Base-by-base conservation (phyloP, 2,329 filamentous ascomycete genomes). In the Emergomyces africanus region DNA sequence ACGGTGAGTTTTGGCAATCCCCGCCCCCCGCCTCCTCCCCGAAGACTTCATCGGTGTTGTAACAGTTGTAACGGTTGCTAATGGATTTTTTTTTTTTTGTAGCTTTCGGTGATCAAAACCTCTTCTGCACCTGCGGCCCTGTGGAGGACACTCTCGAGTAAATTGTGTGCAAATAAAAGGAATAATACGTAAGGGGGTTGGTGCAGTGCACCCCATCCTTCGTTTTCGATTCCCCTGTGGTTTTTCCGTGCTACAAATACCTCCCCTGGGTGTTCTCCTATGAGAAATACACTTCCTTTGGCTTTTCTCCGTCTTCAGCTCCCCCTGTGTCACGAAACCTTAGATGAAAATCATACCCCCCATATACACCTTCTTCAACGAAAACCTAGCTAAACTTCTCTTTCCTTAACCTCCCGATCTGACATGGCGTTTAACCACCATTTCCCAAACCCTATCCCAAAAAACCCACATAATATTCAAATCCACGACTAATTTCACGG, bases 61-160 rank as follows among this genome's bases (percentile, higher is more conserved):
- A 2, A 42, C 46, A 12, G 20, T 44, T 60, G 59, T 42, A 2
- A 42, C 46, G 20, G 20, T 44, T 60, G 59, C 70, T 74, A 69
- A 71, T 63, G 15, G 14, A 15, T 46, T 18, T 50, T 23, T 23
- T 23, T 46, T 18, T 50, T 23, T 23, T 23, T 37, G 30, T 66
- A 92, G 89, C 89, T 14, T 96, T 89, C 68, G 91, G 91, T 61
- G 91, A 96, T 70, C 82, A 86, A 68, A 95, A 96, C 76, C 83
- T 96, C 62, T 96, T 96, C 81, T 96, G 91, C 79, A 95, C 90
- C 10, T 96, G 91, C 72, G 87, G 89, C 44, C 90, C 91, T 0
- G 88, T 95, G 8, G 88, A 90, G 73, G 75, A 78, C 48, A 70
- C 70, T 42, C 75, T 75, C 54, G 73, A 70, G 67, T 67, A 28